These are phyloP conservation scores for Hypoxylon fuscum DNA, from an alignment of 495 filamentous ascomycete genomes.

Conservation along the genomic window DNA sequence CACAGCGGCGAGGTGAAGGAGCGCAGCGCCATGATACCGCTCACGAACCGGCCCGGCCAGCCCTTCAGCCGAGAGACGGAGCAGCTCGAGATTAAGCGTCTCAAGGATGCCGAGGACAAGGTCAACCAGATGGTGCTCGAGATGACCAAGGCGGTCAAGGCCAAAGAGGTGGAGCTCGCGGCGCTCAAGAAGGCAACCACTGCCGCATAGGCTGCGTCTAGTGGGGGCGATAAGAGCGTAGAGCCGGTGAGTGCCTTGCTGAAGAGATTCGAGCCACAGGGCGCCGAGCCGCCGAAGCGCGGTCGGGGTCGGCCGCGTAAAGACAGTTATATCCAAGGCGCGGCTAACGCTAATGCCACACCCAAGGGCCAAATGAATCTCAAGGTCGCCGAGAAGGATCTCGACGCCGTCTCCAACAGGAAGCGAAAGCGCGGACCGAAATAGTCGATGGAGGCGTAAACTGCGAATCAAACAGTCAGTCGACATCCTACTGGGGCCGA, in stretches of 20 bases:
- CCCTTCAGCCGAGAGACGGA: conserved; percentile 82
- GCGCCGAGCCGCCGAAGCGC: too few relatives aligned
- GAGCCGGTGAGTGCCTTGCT: too few relatives aligned
- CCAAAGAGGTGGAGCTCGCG: conserved; percentile 63
- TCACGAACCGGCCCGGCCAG: conserved; percentile 66
- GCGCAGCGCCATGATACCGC: conserved; percentile 76
- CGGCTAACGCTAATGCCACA: background rate
- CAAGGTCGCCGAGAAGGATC: background rate
- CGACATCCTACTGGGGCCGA: background rate
- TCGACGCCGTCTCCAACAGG: conserved; percentile 3
- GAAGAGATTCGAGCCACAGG: too few relatives aligned
- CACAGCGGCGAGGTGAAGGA: conserved; percentile 62
- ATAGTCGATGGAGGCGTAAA: background rate
- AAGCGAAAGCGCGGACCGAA: too few relatives aligned
- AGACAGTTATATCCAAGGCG: too few relatives aligned
- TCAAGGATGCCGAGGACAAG: conserved; percentile 74
- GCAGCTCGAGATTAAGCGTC: conserved; percentile 73
- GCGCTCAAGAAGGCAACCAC: conserved; percentile 50
- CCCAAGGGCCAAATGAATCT: background rate
- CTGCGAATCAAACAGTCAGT: background rate
- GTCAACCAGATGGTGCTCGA: conserved; percentile 70
- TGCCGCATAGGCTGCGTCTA: conserved; percentile 36
- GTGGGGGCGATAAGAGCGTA: too few relatives aligned
- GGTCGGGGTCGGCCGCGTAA: too few relatives aligned
- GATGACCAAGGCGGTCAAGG: conserved; percentile 69